phyloP scores from a whole-genome alignment of 2,329 filamentous ascomycete genomes.

The Aspergillus jensenii region DNA sequence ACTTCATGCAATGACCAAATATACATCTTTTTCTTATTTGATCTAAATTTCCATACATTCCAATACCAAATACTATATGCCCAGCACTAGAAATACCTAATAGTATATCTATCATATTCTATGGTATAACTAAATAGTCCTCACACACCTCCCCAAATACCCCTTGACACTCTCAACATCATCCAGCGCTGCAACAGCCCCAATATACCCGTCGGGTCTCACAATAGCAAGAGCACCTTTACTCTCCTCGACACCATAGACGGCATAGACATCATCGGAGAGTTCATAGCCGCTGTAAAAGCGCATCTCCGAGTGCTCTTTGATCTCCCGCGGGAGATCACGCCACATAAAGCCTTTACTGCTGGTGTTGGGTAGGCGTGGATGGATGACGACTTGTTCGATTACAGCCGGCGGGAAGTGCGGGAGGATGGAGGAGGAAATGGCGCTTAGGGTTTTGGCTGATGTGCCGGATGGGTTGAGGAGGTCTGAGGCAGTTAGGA shows the following conservation, averaged over 20 bases:
- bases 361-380: constrained; percentile 19
- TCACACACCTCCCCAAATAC: constrained; percentile 25
- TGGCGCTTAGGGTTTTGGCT: constrained; percentile 20
- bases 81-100: background rate
- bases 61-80: background rate
- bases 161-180: constrained; percentile 27
- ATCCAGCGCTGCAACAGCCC: constrained; percentile 26
- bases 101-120: background rate
- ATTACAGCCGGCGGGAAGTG: constrained; percentile 28
- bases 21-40: background rate
- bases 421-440: constrained; percentile 23
- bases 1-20: background rate
- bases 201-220: constrained; percentile 42
- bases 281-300: constrained; percentile 34
- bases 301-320: constrained; percentile 35
- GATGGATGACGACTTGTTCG: constrained; percentile 38
- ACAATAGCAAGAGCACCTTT: constrained; percentile 36
- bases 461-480: constrained; percentile 30
- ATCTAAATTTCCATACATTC: background rate
- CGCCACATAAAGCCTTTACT: constrained; percentile 31
- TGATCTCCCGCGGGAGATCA: constrained; percentile 31
- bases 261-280: constrained; percentile 35
- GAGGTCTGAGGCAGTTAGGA: constrained; percentile 36
- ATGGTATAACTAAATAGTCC: constrained; percentile 6
- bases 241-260: constrained; percentile 33